Evolutionary conservation across 2,329 filamentous ascomycete genomes (phyloP), one percentile per base, ranked within the genome.

Genomic region (Trichoderma oligosporum): DNA sequence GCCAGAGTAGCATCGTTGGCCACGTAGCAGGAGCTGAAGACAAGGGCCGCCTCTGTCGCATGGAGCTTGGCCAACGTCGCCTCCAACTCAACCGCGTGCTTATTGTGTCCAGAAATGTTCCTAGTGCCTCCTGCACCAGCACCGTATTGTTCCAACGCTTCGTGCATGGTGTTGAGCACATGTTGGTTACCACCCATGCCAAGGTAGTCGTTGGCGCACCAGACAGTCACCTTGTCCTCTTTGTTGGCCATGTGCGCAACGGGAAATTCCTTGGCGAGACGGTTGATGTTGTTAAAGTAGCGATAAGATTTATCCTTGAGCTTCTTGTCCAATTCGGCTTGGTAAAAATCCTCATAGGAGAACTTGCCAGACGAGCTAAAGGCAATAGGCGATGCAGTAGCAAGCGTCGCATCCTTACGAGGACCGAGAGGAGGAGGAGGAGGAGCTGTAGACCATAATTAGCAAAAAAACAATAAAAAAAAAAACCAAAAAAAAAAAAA

Each of bases 201-300:
- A 16, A 99, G 84, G 73, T 99, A 99, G 73, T 99, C 94, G 69
- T 99, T 99, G 70, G 93, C 95, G 80, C 94, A 99, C 94, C 94
- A 99, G 22, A 99, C 94, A 1, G 93, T 96, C 58, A 99, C 94
- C 53, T 85, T 85, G 64, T 97, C 91, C 59, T 93, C 86, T 68
- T 84, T 83, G 58, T 81, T 85, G 14, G 89, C 82, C 81, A 95
- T 96, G 74, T 99, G 94, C 44, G 94, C 94, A 63, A 89, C 89
- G 27, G 94, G 94, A 62, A 99, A 99, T 63, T 97, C 91, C 76
- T 94, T 90, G 64, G 94, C 94, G 60, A 99, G 82, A 33, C 94
- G 91, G 71, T 99, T 99, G 84, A 99, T 99, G 80, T 99, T 99
- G 82, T 99, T 99, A 81, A 99, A 99, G 79, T 97, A 97, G 70